Conservation (phyloP, 495 filamentous ascomycete genomes). For the Aspergillus indologenus region DNA sequence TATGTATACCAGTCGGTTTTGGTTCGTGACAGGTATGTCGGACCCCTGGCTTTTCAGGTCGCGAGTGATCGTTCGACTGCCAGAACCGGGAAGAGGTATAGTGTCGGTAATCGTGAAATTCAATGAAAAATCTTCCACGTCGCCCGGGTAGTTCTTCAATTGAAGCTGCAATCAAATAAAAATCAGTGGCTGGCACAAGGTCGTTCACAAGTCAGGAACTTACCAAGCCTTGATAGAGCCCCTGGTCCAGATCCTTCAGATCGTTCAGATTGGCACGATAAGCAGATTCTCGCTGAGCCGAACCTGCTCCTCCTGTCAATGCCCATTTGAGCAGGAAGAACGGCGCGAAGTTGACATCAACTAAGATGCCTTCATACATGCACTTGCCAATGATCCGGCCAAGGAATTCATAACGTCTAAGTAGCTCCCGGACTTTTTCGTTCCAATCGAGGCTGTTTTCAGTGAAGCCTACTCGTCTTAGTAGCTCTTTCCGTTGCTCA, state of each 20-base stretch:
- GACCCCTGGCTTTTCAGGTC: slow-evolving; percentile 75
- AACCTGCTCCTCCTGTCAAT: slow-evolving; percentile 61
- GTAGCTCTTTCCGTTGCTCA: slow-evolving; percentile 63
- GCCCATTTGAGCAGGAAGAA: slow-evolving; percentile 98
- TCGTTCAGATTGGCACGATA: slow-evolving; percentile 92
- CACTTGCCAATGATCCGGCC: slow-evolving; percentile 95
- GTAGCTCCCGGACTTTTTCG: slow-evolving; percentile 55
- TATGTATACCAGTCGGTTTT: slow-evolving; percentile 91
- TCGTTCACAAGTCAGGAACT: slow-evolving; percentile 20
- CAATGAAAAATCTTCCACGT: slow-evolving; percentile 74
- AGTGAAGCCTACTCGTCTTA: slow-evolving; percentile 50
- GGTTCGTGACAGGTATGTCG: slow-evolving; percentile 79
- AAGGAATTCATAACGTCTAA: slow-evolving; percentile 84
- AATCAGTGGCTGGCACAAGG: not conserved
- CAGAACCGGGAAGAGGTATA: slow-evolving; percentile 52
- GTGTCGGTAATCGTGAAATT: slow-evolving; percentile 90
- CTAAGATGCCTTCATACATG: slow-evolving; percentile 93
- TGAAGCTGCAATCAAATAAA: slow-evolving; percentile 46
- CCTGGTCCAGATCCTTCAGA: slow-evolving; percentile 85
- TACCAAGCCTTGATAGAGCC: slow-evolving; percentile 86
- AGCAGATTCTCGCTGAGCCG: slow-evolving; percentile 61
- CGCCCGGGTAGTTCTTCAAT: slow-evolving; percentile 82
- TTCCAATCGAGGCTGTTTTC: slow-evolving; percentile 57
- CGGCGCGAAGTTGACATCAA: slow-evolving; percentile 89
- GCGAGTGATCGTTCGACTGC: slow-evolving; percentile 53